Evolutionary conservation across 768 basidiomycete species (phyloP).

Genomic region (Boletus sp.): DNA sequence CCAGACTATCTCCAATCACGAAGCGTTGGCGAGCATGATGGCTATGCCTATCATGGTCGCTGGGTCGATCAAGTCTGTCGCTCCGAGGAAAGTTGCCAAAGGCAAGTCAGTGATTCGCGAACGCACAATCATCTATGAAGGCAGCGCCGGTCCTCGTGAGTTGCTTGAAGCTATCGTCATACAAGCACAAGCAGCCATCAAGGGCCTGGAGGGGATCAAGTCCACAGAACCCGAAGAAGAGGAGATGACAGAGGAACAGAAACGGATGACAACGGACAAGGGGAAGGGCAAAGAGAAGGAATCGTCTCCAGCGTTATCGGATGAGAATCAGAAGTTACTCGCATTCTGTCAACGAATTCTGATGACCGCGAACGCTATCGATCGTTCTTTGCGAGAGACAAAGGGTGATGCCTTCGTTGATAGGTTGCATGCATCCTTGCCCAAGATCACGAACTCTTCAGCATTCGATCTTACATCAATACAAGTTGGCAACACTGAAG

Average conservation of each 20-base stretch:
- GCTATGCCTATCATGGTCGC: constrained; percentile 96
- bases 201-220: constrained; percentile 72
- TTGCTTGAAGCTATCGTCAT: constrained; percentile 88
- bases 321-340: constrained; percentile 76
- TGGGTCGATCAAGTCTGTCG: constrained; percentile 60
- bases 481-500: constrained; percentile 56
- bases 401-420: constrained; percentile 87
- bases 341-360: constrained; percentile 86
- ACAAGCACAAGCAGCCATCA: constrained; percentile 89
- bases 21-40: constrained; percentile 92
- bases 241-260: constrained; percentile 86
- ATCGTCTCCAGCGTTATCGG: constrained; percentile 41
- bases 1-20: constrained; percentile 90
- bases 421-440: constrained; percentile 70
- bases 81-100: constrained; percentile 49
- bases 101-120: constrained; percentile 61
- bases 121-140: constrained; percentile 84
- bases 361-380: constrained; percentile 78
- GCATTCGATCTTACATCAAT: constrained; percentile 37
- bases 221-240: constrained; percentile 43
- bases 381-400: constrained; percentile 81
- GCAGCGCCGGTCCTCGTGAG: constrained; percentile 86
- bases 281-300: constrained; percentile 55
- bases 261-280: constrained; percentile 77
- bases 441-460: constrained; percentile 61